Evolutionary conservation across 441 rosid genomes (phyloP).

Genomic region (Gossypium laxum): DNA sequence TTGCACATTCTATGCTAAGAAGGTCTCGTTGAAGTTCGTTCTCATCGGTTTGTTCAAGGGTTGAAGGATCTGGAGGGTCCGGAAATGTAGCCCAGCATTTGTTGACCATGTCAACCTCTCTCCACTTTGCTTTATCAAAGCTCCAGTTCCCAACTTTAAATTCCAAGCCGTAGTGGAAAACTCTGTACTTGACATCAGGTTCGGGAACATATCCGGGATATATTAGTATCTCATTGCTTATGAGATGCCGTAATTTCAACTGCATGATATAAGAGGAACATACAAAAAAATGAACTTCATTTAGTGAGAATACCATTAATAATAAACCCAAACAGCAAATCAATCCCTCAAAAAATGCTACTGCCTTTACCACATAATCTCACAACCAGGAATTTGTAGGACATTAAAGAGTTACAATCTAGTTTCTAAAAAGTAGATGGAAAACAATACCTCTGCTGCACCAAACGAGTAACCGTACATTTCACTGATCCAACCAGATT

Average conservation of each 20-base stretch:
- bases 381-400: neutral
- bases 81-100: constrained; percentile 87
- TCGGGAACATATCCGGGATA: constrained; percentile 89
- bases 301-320: neutral
- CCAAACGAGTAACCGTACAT: constrained; percentile 98
- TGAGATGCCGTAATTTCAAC: constrained; percentile 67
- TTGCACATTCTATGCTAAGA: constrained; percentile 85
- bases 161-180: constrained; percentile 92
- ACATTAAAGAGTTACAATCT: neutral
- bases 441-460: constrained; percentile 75
- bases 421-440: neutral
- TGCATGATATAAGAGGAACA: constrained; percentile 30
- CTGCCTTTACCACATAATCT: neutral
- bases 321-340: neutral
- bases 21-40: constrained; percentile 52
- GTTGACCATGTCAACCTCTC: constrained; percentile 63
- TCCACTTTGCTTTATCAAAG: constrained; percentile 90
- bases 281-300: neutral
- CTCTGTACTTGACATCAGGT: constrained; percentile 61
- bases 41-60: constrained; percentile 42
- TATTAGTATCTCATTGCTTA: constrained; percentile 61
- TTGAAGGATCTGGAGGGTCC: constrained; percentile 64
- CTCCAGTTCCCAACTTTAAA: constrained; percentile 86
- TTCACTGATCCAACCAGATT: constrained; percentile 96
- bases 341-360: neutral